A percentile compares a stretch with the other conserved stretches of the same genome.
Conservation (phyloP, 2,329 filamentous ascomycete genomes). For the Cladorrhinum sp. region DNA sequence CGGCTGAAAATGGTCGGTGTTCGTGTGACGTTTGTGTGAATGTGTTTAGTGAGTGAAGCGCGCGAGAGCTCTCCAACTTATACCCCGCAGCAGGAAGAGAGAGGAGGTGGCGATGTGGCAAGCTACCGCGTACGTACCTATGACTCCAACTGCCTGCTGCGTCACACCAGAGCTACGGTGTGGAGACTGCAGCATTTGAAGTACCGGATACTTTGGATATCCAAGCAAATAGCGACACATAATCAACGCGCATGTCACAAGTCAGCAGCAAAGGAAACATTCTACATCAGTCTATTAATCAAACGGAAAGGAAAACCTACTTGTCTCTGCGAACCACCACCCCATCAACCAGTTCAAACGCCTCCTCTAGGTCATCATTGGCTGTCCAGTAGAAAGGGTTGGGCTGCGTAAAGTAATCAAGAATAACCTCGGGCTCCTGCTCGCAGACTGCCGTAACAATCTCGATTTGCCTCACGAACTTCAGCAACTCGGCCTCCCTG, state of each 20-base stretch:
- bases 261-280: too few species aligned
- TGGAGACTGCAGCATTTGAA: neutral
- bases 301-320: neutral
- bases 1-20: too few species aligned
- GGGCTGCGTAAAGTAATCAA: neutral
- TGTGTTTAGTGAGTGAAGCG: too few species aligned
- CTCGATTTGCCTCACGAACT: neutral
- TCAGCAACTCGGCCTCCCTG: neutral
- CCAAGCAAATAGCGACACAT: too few species aligned
- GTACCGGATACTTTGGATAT: neutral
- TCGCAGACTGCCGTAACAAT: neutral
- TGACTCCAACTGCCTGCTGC: neutral
- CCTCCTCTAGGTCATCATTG: neutral
- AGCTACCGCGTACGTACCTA: neutral
- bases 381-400: neutral
- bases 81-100: neutral
- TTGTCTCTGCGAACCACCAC: neutral
- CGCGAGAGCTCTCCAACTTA: neutral
- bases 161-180: neutral
- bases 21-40: neutral
- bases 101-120: too few species aligned
- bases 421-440: neutral
- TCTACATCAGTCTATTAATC: too few species aligned
- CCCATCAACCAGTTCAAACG: neutral
- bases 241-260: too few species aligned